phyloP scores from a whole-genome alignment of 2,329 filamentous ascomycete genomes.

The Calonectria multiphialidica region DNA sequence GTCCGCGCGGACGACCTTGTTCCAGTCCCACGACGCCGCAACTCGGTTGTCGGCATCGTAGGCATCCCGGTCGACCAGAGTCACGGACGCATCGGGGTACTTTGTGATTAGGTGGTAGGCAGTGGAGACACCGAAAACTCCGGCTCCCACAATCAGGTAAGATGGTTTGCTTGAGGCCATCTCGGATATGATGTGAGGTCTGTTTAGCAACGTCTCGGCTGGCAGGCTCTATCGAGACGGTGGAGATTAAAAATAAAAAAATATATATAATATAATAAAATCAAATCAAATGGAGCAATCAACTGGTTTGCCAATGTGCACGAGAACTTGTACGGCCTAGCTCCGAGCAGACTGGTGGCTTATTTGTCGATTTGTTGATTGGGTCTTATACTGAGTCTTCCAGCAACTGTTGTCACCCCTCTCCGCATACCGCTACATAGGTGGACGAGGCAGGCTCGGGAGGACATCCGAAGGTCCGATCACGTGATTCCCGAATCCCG shows the following conservation, averaged over 20 bases:
- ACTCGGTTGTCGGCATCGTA: conserved; percentile 60
- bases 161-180: conserved; percentile 46
- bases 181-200: background rate
- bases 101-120: conserved; percentile 71
- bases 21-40: conserved; percentile 80
- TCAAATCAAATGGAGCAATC: background rate
- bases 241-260: background rate
- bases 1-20: conserved; percentile 78
- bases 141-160: conserved; percentile 73
- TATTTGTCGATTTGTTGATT: conserved; percentile 5
- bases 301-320: background rate
- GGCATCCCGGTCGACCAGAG: conserved; percentile 68
- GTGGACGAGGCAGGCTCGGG: background rate
- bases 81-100: conserved; percentile 63
- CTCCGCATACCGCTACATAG: background rate
- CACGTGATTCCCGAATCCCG: background rate
- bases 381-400: conserved; percentile 6
- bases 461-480: background rate
- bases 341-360: background rate
- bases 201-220: background rate
- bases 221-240: background rate
- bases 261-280: too few species aligned
- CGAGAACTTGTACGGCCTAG: background rate
- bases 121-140: conserved; percentile 75
- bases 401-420: background rate